A percentile compares a stretch with the other conserved stretches of the same genome.
These are phyloP conservation scores for Cercospora zeina DNA, from an alignment of 2,329 filamentous ascomycete species.

Conservation along the genomic window DNA sequence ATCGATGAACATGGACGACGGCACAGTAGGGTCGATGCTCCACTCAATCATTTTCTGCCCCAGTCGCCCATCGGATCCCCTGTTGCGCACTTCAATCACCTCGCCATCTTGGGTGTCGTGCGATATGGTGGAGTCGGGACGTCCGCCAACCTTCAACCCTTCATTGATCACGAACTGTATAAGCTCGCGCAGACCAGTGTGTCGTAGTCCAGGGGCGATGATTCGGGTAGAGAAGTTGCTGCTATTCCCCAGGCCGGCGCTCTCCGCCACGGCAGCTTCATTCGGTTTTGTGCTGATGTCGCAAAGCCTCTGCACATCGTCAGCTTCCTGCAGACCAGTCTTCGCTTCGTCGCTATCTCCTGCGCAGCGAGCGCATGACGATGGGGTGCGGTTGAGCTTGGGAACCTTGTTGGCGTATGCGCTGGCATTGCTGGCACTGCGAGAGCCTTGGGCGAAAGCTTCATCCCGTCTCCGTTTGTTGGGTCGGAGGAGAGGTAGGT, in stretches of 20 bases:
- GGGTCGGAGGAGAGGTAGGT: conserved; percentile 44
- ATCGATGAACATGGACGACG: conserved; percentile 58
- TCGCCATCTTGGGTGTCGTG: conserved; percentile 51
- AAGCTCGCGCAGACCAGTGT: conserved; percentile 52
- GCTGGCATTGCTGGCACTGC: conserved; percentile 33
- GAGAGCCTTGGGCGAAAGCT: conserved; percentile 27
- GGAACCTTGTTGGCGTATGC: conserved; percentile 10
- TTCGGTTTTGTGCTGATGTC: conserved; percentile 17
- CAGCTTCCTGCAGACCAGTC: conserved; percentile 36
- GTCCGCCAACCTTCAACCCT: conserved; percentile 53
- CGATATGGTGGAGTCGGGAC: conserved; percentile 54
- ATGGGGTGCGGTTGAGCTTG: conserved; percentile 28
- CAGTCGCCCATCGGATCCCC: conserved; percentile 47
- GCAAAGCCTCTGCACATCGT: conserved; percentile 29
- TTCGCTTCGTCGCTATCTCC: conserved; percentile 26
- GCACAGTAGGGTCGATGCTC: conserved; percentile 53
- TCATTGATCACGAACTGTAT: conserved; percentile 56
- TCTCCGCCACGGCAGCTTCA: conserved; percentile 21
- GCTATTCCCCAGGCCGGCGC: conserved; percentile 18
- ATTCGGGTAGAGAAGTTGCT: conserved; percentile 33
- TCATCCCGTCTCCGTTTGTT: conserved; percentile 50
- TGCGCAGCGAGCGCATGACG: conserved; percentile 24
- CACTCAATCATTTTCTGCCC: conserved; percentile 53
- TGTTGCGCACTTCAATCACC: conserved; percentile 51
- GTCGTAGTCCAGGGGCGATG: conserved; percentile 50